Evolutionary conservation across 2,329 filamentous ascomycete genomes (phyloP), one percentile per base, ranked within the genome.

Genomic region (Hypoxylon rubiginosum): DNA sequence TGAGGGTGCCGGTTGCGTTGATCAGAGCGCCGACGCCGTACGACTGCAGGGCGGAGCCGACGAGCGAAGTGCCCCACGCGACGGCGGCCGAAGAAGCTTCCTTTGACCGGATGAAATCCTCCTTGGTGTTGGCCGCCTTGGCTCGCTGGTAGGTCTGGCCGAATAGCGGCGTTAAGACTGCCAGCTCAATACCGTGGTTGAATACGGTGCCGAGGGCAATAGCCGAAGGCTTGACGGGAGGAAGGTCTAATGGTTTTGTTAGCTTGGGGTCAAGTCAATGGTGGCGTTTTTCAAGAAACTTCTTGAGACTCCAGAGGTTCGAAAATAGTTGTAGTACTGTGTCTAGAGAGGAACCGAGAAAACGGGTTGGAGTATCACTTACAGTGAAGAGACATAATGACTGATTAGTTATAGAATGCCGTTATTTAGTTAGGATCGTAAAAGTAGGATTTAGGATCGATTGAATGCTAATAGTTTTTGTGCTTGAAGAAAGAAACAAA

Each of bases 181-280:
- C 94, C 71, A 96, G 90, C 78, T 96, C 96, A 76, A 93, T 87
- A 76, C 91, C 90, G 84, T 99, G 95, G 87, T 92, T 97, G 90
- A 97, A 99, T 81, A 94, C 84, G 69, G 94, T 96, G 83, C 96
- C 96, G 77, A 98, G 89, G 78, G 95, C 96, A 79, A 99, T 97
- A 77, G 96, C 95, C 78, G 94, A 97, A 75, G 96, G 96, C 91
- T 97, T 98, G 79, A 99, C 96, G 73, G 94, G 79, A 71, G 87
- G 87, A 34, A 89, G 84, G 77, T 88, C 86, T 88, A 64, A 26
- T 30, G 15, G 19, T 34, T 32, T 26, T 51, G 49, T 67, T 51
- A 67, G 65, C 36, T 50, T 51, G 21, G 15, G 17, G 17, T 8
- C n/a, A 50, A 24, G 30, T 30, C 15, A 24, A 32, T 17, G 15